Evolutionary conservation across 768 basidiomycete species (phyloP), one percentile per base, ranked within the genome.

Genomic region (Mycena albidolilacea): DNA sequence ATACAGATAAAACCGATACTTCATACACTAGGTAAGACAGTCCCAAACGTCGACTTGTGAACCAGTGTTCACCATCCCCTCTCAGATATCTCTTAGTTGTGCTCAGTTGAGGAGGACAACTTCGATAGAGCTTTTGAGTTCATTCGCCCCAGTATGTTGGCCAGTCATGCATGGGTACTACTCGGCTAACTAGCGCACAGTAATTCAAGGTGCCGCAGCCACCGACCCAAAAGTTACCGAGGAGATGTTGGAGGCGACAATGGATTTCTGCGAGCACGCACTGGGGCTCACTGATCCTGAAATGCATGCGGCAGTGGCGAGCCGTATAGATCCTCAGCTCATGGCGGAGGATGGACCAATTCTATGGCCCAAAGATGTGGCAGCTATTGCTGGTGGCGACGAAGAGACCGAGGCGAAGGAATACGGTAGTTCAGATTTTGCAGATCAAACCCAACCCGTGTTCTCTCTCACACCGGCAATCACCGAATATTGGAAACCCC

Each of bases 11-110:
- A 74, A 55, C 82, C 17, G 78, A 76, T 4, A 81, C 78, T 15
- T 77, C 81, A 3, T 83, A 84, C 67, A 84, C 83, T 17, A 75
- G 83, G 82, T 80, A 37, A 4, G 38, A 7, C 52, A 10, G 21
- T 10, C 5, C 41, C n/a, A n/a, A n/a, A n/a, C n/a, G n/a, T n/a
- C n/a, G n/a, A n/a, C n/a, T n/a, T n/a, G n/a, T n/a, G n/a, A n/a
- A n/a, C n/a, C n/a, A n/a, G n/a, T n/a, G n/a, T n/a, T n/a, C n/a
- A n/a, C n/a, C n/a, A n/a, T n/a, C n/a, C n/a, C n/a, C n/a, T n/a
- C n/a, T n/a, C n/a, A 87, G 86, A 61, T 88, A 88, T 79, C 77
- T 87, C 30, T 78, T 89, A 8, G 86, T 88, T 46, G 86, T 87
- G 6, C 77, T 88, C 55, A 84, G 85, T 89, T 52, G 80, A 87